These are phyloP conservation scores for Linaria vulgaris DNA, from an alignment of 257 asterid species.

Conservation along the genomic window DNA sequence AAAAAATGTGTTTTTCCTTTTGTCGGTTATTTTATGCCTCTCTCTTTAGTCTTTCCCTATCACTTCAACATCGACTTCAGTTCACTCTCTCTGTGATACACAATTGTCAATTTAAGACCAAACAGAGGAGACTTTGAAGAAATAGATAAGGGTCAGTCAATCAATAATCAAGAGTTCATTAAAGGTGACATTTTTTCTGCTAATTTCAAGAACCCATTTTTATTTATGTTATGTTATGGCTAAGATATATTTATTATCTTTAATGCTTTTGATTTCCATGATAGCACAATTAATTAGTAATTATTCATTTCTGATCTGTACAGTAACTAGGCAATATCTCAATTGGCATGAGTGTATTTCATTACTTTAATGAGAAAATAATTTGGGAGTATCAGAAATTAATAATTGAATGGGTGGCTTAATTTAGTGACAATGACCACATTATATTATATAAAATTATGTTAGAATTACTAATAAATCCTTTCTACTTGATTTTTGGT, in stretches of 20 bases:
- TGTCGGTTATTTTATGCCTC: constrained; percentile 6
- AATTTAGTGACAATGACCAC: constrained; percentile 7
- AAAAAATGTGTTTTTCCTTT: constrained; percentile 12
- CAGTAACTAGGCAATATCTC: constrained; percentile 26
- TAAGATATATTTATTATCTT: background rate
- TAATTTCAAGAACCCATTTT: constrained; percentile 23
- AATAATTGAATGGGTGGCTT: background rate
- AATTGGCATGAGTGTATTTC: constrained; percentile 3
- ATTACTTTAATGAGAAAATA: background rate
- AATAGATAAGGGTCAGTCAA: background rate
- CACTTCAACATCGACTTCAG: constrained; percentile 20
- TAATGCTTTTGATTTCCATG: background rate
- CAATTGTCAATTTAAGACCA: no score
- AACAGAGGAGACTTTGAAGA: no score
- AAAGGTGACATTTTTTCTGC: constrained; percentile 31
- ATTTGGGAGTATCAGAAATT: constrained; percentile 20
- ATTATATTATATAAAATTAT: constrained; percentile 17
- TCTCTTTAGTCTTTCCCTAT: background rate
- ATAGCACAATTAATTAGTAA: no score
- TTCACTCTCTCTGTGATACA: no score
- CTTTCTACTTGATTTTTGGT: constrained; percentile 2
- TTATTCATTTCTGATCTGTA: no score
- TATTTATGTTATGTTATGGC: constrained; percentile 3
- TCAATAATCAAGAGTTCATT: constrained; percentile 32
- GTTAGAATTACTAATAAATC: constrained; percentile 4